Conservation (phyloP, 768 basidiomycete genomes). For the Suillus americanus region DNA sequence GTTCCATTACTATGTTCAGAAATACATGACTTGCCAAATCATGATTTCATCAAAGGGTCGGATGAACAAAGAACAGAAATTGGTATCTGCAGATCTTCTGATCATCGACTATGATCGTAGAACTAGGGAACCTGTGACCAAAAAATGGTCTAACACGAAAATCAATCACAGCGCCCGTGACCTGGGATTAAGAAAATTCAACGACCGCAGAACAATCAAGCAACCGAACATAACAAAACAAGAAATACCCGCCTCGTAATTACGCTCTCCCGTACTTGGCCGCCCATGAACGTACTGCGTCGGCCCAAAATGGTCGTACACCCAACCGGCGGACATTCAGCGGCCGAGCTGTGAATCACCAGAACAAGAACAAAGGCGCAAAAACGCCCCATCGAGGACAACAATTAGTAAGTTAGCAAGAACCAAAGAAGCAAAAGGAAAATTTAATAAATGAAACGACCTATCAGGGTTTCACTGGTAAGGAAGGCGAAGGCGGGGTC, state of each 20-base stretch:
- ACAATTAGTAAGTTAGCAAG: conserved; percentile 3
- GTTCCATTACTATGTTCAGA: neutral
- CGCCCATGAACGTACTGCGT: neutral
- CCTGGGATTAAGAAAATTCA: neutral
- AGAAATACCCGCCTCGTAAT: neutral
- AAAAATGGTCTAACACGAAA: neutral
- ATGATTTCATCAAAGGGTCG: neutral
- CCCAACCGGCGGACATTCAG: neutral
- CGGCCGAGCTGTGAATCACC: neutral
- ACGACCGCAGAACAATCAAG: neutral
- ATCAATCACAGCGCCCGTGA: neutral
- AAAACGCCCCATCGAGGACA: conserved; percentile 2
- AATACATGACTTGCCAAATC: neutral
- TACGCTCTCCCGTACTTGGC: neutral
- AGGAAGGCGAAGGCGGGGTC: conserved; percentile 1
- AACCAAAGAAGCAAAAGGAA: neutral
- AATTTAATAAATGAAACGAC: neutral
- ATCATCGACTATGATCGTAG: neutral
- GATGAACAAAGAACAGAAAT: conserved; percentile 2
- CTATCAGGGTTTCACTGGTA: neutral
- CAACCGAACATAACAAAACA: neutral
- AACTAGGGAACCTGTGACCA: neutral
- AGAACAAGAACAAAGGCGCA: conserved; percentile 4
- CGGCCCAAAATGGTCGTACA: neutral
- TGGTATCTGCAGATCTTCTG: neutral